These are phyloP conservation scores for Fomitopsis pinicola DNA, from an alignment of 1,284 basidiomycete species.

Conservation along the genomic window DNA sequence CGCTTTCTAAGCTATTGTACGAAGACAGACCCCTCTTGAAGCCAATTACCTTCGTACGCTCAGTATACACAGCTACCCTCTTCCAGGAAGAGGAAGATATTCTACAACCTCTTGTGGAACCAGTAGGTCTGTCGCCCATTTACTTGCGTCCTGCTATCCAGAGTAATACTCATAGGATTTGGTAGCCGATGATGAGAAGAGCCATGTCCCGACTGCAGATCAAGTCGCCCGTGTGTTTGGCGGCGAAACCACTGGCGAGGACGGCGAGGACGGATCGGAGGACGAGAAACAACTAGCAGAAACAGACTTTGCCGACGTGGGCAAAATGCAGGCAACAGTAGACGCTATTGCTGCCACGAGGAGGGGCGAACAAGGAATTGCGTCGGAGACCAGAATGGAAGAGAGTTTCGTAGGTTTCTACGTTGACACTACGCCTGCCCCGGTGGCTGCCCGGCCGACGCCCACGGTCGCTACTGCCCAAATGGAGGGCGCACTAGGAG, in stretches of 20 bases:
- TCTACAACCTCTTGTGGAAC: constrained; percentile 49
- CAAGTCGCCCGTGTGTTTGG: constrained; percentile 57
- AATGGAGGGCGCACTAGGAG: constrained; percentile 18
- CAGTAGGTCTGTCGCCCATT: constrained; percentile 38
- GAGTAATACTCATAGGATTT: background rate
- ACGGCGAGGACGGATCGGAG: constrained; percentile 15
- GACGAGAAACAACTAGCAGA: constrained; percentile 49
- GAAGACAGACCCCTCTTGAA: constrained; percentile 55
- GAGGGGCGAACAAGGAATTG: constrained; percentile 1
- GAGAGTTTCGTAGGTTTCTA: constrained; percentile 38
- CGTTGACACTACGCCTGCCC: constrained; percentile 26
- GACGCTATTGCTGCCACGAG: constrained; percentile 21
- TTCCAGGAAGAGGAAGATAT: constrained; percentile 69
- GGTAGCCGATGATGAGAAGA: constrained; percentile 42
- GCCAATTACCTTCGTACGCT: constrained; percentile 66
- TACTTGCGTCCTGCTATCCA: background rate
- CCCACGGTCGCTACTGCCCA: constrained; percentile 8
- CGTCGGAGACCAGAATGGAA: constrained; percentile 20
- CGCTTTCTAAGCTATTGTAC: constrained; percentile 53
- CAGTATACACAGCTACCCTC: constrained; percentile 47
- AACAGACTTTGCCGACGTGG: constrained; percentile 61
- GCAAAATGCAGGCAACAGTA: constrained; percentile 36
- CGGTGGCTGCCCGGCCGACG: background rate
- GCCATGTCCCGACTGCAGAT: constrained; percentile 63
- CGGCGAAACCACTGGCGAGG: constrained; percentile 19